phyloP scores from a whole-genome alignment of 2,329 filamentous ascomycete species.

The Leptographium wingfieldii region DNA sequence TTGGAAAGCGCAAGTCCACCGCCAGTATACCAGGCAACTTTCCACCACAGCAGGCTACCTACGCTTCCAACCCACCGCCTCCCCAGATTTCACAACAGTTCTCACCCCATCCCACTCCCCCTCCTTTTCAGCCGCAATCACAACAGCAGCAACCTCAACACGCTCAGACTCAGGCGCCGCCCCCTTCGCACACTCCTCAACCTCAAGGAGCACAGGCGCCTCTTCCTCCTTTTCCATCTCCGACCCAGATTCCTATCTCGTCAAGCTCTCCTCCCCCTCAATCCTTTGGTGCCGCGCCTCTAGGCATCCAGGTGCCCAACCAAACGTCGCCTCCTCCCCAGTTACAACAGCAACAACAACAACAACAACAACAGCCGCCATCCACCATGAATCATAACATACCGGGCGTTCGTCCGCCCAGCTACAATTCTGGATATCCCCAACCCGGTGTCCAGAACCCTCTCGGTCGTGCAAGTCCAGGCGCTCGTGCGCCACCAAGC shows the following conservation, averaged over 20 bases:
- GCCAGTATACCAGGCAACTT: constrained; percentile 39
- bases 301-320: constrained; percentile 9
- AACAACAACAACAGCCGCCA: constrained; percentile 27
- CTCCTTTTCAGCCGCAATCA: constrained; percentile 5
- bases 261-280: constrained; percentile 5
- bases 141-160: neutral
- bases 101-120: constrained; percentile 4
- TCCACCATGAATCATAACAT: constrained; percentile 46
- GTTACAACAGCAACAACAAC: neutral
- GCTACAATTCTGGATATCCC: constrained; percentile 47
- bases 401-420: constrained; percentile 44
- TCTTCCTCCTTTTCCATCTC: neutral
- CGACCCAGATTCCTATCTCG: neutral
- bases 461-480: constrained; percentile 41
- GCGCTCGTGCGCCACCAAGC: constrained; percentile 41
- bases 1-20: constrained; percentile 66
- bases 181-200: constrained; percentile 12
- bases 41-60: constrained; percentile 14
- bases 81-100: constrained; percentile 40
- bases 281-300: constrained; percentile 15
- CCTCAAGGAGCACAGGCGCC: constrained; percentile 2
- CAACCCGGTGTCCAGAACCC: constrained; percentile 29
- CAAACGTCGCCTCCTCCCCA: constrained; percentile 1
- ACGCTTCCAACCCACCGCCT: constrained; percentile 19
- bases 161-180: constrained; percentile 7